Base-by-base conservation (phyloP, 2,329 filamentous ascomycete species). In the Fusarium piperis region DNA sequence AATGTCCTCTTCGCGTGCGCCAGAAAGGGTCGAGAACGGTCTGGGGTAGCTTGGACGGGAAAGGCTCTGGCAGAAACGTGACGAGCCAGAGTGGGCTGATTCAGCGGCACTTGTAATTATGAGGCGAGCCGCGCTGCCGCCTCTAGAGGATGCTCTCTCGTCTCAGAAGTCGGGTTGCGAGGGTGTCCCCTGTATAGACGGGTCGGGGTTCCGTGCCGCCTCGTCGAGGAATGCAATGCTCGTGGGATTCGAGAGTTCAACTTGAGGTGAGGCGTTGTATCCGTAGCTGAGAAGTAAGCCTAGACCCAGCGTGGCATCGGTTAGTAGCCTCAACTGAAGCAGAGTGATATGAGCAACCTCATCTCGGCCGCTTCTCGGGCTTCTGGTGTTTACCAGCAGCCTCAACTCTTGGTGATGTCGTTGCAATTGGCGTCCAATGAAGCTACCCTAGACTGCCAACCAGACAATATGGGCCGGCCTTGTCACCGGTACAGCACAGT, bases 391-490 rank as follows among this genome's bases (percentile, higher is more conserved):
- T 44, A 6, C 15, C 18, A 44, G 15, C 26, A 30, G 38, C 28
- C 26, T 33, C 10, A 18, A 16, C 3, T 48, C 11, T n/a, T 18
- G 57, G 30, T 48, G 18, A 46, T 48, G 39, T 26, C 35, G 55
- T 13, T 23, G 30, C n/a, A 32, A 35, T 30, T 30, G 26, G 44
- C 26, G 11, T 32, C 30, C 26, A 30, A 2, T 12, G 23, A n/a
- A 30, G 11, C 12, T 72, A 72, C 69, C 69, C 69, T 72, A 67
- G 28, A 70, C 55, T 18, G 1, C 16, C 46, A 51, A 26, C 11
- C 9, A 16, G 28, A 16, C 15, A 11, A 16, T 10, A 2, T 32
- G 30, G 18, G 23, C 28, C 13, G 10, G 7, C 28, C 13, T 18
- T 23, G n/a, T 18, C 7, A 28, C 23, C 23, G 5, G 23, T 23